Conservation (phyloP, 2,329 filamentous ascomycete species). For the Chalara sp. region DNA sequence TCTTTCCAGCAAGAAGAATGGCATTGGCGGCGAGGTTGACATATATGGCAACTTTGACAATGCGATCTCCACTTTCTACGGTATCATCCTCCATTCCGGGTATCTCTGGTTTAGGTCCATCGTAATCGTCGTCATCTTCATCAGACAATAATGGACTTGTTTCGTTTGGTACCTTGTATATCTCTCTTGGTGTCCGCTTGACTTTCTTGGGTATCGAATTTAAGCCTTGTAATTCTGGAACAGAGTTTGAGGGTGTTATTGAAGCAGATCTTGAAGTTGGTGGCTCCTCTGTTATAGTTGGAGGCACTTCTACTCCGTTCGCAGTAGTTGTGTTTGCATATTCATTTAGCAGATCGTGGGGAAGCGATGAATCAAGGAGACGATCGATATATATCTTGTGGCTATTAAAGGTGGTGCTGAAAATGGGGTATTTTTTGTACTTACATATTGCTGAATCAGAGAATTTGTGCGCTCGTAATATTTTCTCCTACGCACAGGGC, state of each 20-base stretch:
- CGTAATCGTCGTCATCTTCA: conserved; percentile 38
- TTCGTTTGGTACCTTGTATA: conserved; percentile 67
- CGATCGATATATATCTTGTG: conserved; percentile 71
- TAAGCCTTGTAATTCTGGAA: conserved; percentile 23
- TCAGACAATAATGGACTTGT: conserved; percentile 49
- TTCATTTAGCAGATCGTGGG: conserved; percentile 85
- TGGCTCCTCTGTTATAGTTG: conserved; percentile 69
- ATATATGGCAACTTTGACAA: conserved; percentile 84
- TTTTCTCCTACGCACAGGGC: conserved; percentile 44
- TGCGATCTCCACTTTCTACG: conserved; percentile 64
- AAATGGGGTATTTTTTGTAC: too few relatives aligned
- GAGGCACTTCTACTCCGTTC: conserved; percentile 54
- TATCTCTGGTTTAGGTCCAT: conserved; percentile 47
- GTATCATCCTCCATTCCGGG: conserved; percentile 67
- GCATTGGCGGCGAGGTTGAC: conserved; percentile 56
- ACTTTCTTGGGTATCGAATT: conserved; percentile 43
- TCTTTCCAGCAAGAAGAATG: conserved; percentile 47
- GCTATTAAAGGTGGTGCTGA: too few relatives aligned
- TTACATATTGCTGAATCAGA: conserved; percentile 73
- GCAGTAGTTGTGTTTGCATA: conserved; percentile 53
- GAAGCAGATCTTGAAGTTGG: conserved; percentile 15
- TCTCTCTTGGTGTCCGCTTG: conserved; percentile 76
- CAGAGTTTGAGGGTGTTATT: conserved; percentile 9
- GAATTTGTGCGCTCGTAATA: conserved; percentile 90
- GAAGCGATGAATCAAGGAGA: conserved; percentile 84